Base-by-base conservation (phyloP, 2,329 filamentous ascomycete genomes). In the Penicillium sp. region DNA sequence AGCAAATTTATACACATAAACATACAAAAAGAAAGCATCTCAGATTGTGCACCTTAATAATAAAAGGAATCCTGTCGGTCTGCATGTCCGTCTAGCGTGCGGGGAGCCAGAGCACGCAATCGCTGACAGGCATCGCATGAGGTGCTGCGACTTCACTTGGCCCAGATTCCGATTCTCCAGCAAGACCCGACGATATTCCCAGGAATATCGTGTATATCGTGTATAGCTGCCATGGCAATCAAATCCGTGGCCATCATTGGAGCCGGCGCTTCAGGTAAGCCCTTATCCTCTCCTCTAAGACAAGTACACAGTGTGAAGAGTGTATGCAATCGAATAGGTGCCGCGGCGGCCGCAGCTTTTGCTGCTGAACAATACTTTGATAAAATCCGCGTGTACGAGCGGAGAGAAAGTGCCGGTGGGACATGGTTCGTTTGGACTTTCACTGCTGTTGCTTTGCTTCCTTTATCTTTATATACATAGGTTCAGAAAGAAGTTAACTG, bases 361-460 rank as follows among this genome's bases (percentile, higher is more conserved):
- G 60, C 63, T n/a, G 62, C 70, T 26, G 71, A 73, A 55, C 63
- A 67, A 33, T 61, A 59, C 50, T 73, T 71, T 53, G 65, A 68
- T 45, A 60, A 52, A 2, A 71, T 73, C 30, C 65, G 63, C 42
- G 68, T 73, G 1, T 73, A 71, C 47, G 71, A 73, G 59, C 62
- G 69, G 28, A 62, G 69, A 48, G 68, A 67, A 46, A 63, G 62
- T 24, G 60, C 70, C 18, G 70, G 71, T 45, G 71, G 71, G 21
- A 72, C 71, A 47, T 72, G 71, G 70, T 69, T 33, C 48, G 55
- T 42, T 47, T 3, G 5, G 16, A 11, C 35, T 20, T 6, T 49
- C 8, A 48, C 26, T 2, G 7, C 9, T 23, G 16, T n/a, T 33
- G 12, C 12, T 12, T 33, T 11, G 28, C 28, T 33, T 33, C 30